These are phyloP conservation scores for Epichloe uncinata DNA, from an alignment of 2,329 filamentous ascomycete genomes.

Conservation along the genomic window DNA sequence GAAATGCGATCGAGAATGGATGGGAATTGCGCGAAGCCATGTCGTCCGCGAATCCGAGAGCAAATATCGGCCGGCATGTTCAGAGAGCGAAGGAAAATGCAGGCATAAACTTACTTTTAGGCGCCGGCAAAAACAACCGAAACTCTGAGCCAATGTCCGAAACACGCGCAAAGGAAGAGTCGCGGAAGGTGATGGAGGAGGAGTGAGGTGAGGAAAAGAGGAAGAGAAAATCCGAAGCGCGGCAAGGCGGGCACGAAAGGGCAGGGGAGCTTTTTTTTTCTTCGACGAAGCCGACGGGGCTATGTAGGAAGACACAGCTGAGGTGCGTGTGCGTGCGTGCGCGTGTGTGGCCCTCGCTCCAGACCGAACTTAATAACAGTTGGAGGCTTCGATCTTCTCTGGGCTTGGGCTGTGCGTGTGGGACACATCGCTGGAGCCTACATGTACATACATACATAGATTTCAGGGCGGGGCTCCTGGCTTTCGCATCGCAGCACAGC, in stretches of 20 bases:
- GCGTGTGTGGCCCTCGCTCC: conserved; percentile 1
- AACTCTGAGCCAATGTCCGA: conserved; percentile 30
- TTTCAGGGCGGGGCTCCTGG: no score
- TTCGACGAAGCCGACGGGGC: conserved; percentile 7
- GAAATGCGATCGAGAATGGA: conserved; percentile 4
- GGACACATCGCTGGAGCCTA: no score
- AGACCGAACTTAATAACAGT: neutral
- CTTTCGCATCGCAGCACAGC: no score
- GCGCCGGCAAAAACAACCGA: conserved; percentile 37
- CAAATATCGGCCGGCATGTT: neutral
- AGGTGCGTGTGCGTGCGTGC: neutral
- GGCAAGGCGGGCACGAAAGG: conserved; percentile 21
- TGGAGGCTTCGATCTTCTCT: neutral
- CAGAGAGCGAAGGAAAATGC: neutral
- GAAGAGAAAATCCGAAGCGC: conserved; percentile 14
- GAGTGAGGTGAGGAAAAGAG: conserved; percentile 14
- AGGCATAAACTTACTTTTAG: conserved; percentile 36
- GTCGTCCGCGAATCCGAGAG: neutral
- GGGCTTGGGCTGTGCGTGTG: no score
- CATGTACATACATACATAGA: no score
- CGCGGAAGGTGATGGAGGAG: conserved; percentile 24
- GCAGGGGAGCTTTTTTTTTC: conserved; percentile 23
- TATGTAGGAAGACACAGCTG: neutral
- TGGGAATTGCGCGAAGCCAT: neutral
- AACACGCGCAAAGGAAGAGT: conserved; percentile 35